phyloP scores from a whole-genome alignment of 352 stramenopile species.

The Globisporangium orthogonon region DNA sequence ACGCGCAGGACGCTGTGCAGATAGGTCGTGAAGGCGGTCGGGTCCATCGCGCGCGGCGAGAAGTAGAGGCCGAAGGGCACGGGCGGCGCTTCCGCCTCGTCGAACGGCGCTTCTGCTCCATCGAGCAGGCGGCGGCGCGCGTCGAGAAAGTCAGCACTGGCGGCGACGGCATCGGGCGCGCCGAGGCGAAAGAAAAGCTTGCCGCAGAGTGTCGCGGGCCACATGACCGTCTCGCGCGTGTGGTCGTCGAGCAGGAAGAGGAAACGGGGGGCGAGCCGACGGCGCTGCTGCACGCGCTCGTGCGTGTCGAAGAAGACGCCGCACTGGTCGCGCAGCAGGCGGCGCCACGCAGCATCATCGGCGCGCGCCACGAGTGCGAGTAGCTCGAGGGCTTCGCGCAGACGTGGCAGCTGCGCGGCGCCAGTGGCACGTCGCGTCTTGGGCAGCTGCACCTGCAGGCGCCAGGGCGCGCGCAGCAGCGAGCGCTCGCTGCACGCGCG shows the following conservation, averaged over 20 bases:
- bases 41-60: constrained; percentile 20
- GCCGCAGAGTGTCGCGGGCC: constrained; percentile 10
- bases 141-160: constrained; percentile 16
- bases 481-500: constrained; percentile 3
- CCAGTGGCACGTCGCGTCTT: constrained; percentile 21
- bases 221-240: constrained; percentile 20
- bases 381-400: constrained; percentile 21
- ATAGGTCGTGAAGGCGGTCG: constrained; percentile 21
- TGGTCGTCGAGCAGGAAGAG: constrained; percentile 30
- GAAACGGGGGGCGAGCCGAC: constrained; percentile 12
- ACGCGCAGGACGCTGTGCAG: constrained; percentile 21
- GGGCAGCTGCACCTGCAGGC: constrained; percentile 22
- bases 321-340: constrained; percentile 25
- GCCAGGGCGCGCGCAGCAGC: constrained; percentile 7
- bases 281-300: constrained; percentile 2
- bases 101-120: background rate
- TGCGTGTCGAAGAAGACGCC: constrained; percentile 14
- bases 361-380: constrained; percentile 11
- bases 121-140: constrained; percentile 5
- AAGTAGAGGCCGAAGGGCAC: constrained; percentile 32
- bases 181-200: constrained; percentile 13
- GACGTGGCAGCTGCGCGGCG: constrained; percentile 15
- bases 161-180: background rate
- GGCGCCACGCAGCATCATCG: constrained; percentile 14
- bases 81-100: background rate